These are phyloP conservation scores for Claviceps lovelessii DNA, from an alignment of 2,329 filamentous ascomycete species.

Conservation along the genomic window DNA sequence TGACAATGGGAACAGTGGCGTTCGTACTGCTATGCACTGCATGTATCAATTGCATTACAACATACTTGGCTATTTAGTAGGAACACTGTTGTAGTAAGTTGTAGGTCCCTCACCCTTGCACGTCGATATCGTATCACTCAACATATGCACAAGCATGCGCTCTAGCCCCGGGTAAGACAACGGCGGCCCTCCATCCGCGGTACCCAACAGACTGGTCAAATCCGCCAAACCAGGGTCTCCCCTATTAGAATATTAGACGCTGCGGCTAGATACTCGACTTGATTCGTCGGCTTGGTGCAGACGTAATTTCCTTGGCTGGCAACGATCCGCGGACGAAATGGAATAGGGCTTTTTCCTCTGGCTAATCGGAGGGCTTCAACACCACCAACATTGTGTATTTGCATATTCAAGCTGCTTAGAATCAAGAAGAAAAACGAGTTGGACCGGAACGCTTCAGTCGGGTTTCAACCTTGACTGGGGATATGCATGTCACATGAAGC, in stretches of 20 bases:
- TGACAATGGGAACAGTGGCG: background rate
- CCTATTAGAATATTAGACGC: background rate
- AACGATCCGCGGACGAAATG: background rate
- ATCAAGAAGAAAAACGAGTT: background rate
- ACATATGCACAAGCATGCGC: background rate
- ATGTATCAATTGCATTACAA: background rate
- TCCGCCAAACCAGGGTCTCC: background rate
- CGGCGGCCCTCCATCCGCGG: background rate
- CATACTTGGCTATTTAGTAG: background rate
- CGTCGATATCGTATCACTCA: background rate
- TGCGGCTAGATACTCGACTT: background rate
- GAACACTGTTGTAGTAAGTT: background rate
- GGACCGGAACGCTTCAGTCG: background rate
- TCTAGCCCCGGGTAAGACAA: background rate
- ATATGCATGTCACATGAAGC: background rate
- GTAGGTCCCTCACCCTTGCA: background rate
- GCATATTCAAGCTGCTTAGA: background rate
- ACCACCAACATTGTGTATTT: background rate
- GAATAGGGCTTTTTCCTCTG: background rate
- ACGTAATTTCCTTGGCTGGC: background rate
- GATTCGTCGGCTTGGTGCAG: background rate
- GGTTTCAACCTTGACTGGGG: background rate
- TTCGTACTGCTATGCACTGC: no score
- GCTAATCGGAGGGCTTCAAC: background rate
- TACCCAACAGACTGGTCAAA: conserved; percentile 3